phyloP scores from a whole-genome alignment of 2,329 filamentous ascomycete genomes.

The Penicillium carneum region DNA sequence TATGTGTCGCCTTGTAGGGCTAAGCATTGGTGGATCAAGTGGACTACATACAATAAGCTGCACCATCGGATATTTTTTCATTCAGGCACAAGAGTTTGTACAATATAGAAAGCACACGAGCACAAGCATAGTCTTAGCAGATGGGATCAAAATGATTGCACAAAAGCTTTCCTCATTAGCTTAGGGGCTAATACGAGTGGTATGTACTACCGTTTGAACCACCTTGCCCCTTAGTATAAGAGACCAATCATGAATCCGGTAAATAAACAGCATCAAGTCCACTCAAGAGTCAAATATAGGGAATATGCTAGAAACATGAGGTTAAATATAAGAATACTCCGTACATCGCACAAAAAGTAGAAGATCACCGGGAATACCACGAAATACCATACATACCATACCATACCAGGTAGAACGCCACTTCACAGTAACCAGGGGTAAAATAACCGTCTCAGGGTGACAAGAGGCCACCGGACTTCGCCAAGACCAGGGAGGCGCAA shows the following conservation, averaged over 20 bases:
- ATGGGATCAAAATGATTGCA: conserved; percentile 11
- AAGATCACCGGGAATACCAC: not conserved
- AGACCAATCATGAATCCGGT: not conserved
- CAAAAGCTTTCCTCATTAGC: conserved; percentile 12
- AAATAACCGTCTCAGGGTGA: conserved; percentile 39
- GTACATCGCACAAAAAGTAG: not conserved
- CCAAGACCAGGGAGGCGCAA: conserved; percentile 29
- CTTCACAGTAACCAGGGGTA: conserved; percentile 26
- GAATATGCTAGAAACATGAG: not conserved
- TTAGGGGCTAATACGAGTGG: conserved; percentile 8
- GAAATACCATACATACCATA: conserved; percentile 10
- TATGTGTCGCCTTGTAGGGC: not conserved
- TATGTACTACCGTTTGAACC: not conserved
- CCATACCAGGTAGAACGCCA: conserved; percentile 22
- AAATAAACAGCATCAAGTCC: not conserved
- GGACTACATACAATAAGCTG: not conserved
- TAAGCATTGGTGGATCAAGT: conserved; percentile 20
- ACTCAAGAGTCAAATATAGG: not conserved
- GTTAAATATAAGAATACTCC: too few species aligned
- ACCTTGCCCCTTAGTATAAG: conserved; percentile 2
- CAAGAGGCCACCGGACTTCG: conserved; percentile 20
- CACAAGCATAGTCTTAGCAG: conserved; percentile 18
- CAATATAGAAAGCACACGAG: conserved; percentile 7
- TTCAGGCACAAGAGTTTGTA: not conserved
- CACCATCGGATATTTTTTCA: not conserved